Evolutionary conservation across 2,329 filamentous ascomycete species (phyloP), one percentile per base, ranked within the genome.

Genomic region (Westerdykella sp.): DNA sequence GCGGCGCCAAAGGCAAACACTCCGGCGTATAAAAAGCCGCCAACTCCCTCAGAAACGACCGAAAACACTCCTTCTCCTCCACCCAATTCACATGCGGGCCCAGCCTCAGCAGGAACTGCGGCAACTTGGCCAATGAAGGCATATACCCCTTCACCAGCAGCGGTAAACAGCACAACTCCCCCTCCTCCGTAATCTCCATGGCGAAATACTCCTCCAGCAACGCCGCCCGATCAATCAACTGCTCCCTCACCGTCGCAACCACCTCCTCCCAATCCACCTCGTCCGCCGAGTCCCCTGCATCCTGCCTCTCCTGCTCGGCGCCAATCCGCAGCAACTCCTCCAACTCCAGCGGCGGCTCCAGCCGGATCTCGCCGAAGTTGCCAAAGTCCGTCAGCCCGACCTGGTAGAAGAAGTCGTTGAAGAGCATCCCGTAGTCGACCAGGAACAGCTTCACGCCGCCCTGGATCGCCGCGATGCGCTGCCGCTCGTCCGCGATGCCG

Each of bases 151-250:
- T 95, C 37, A 95, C 68, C 30, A 98, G 73, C 7, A 98, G 73
- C 0, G 93, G 94, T 13, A 98, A 83, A 23, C 81, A 81, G 37
- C 84, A 67, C 2, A 98, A 73, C 41, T 91, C 79, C 11, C 90
- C 91, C 0, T 84, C 74, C 1, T 83, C 79, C 0, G 85, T 85
- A 30, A 98, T 81, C 42, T 91, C 83, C 36, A 98, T 71, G 1
- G 84, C 85, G 66, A 98, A 97, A 67, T 98, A 98, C 66, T 98
- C 93, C 2, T 78, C 73, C 1, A 98, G 77, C 87, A 98, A 94
- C 57, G 91, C 85, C 30, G 85, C 77, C 10, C 85, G 79, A 50
- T 83, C 79, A 25, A 94, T 75, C 2, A 97, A 73, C 52, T 89
- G 83, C 2, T 74, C 66, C 0, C 76, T 71, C 3, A 95, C 83